Evolutionary conservation across 805 yeast genomes (phyloP).

Genomic region (Isabelozyma pseudorhagii): DNA sequence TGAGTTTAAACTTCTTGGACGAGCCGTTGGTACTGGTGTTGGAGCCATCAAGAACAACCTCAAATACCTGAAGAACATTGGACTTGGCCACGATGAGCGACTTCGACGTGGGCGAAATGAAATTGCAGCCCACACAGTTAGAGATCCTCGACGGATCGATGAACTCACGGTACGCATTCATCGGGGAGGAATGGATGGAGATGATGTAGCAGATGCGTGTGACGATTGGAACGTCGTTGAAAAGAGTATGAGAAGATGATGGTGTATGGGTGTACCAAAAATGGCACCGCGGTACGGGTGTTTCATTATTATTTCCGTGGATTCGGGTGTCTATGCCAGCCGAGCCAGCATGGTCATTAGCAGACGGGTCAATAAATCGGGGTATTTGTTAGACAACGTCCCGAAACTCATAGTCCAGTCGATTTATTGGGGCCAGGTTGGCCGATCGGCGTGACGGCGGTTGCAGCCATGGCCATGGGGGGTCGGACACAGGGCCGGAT

Average conservation of each 20-base stretch:
- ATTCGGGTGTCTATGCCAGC: too few relatives aligned
- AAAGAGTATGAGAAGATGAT: too few relatives aligned
- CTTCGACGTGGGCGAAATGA: constrained; percentile 40
- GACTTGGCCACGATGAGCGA: constrained; percentile 72
- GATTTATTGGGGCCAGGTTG: too few relatives aligned
- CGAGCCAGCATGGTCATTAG: too few relatives aligned
- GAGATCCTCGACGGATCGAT: constrained; percentile 72
- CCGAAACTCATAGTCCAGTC: too few relatives aligned
- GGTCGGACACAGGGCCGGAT: background rate
- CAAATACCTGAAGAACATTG: constrained; percentile 62
- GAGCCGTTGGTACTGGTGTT: constrained; percentile 6
- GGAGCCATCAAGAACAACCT: constrained; percentile 26
- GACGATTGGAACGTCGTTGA: too few relatives aligned
- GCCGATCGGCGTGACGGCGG: background rate
- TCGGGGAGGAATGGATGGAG: constrained; percentile 17
- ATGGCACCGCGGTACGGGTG: background rate
- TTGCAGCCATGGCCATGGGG: background rate
- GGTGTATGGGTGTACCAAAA: background rate
- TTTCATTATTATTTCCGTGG: too few relatives aligned
- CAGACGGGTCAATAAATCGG: too few relatives aligned
- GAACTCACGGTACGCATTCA: constrained; percentile 81
- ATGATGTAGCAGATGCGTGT: too few relatives aligned
- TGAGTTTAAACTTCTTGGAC: constrained; percentile 17
- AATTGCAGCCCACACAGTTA: constrained; percentile 53
- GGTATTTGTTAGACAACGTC: too few relatives aligned